Base-by-base conservation (phyloP, 2,329 filamentous ascomycete species). In the Exserohilum rostratum region DNA sequence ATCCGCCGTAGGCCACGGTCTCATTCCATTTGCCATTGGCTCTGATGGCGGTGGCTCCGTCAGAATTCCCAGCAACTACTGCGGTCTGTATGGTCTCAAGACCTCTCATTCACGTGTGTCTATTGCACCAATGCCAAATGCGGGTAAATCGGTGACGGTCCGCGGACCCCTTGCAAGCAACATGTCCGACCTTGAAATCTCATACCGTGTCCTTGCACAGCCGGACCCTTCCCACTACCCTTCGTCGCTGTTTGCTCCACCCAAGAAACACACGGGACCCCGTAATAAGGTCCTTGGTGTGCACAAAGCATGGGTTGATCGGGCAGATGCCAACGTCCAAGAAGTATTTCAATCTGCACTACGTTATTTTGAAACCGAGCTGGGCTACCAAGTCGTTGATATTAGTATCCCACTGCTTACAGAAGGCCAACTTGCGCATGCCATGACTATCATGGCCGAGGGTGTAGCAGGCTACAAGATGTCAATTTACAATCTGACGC, bases 41-140 rank as follows among this genome's bases (percentile, higher is more conserved):
- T 69, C 71, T 5, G 90, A 93, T 65, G 88, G 89, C 1, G 89
- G 90, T 33, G 90, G 90, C 55, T 90, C 87, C 56, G 84, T 91
- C 52, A 86, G 91, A 34, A 84, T 95, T 33, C 91, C 91, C 0
- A 78, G 87, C 0, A 82, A 83, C 29, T 93, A 90, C 77, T 95
- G 90, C 71, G 90, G 91, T 44, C 78, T 91, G 18, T 96, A 89
- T 74, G 91, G 91, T 2, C 81, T 96, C 54, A 96, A 96, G 75
- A 81, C 90, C 1, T 87, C 85, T 0, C 89, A 95, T 69, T 84
- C 88, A 67, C 87, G 91, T 33, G 83, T 90, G 5, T 83, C 83
- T 38, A 80, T 58, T 44, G 78, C 80, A 3, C 89, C 89, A 0
- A 82, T 85, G 1, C 75, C 80, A 12, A 84, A 84, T 53, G 80